These are phyloP conservation scores for Coemansia sp. DNA, from an alignment of 192 early-diverging fungal genomes.

Conservation along the genomic window DNA sequence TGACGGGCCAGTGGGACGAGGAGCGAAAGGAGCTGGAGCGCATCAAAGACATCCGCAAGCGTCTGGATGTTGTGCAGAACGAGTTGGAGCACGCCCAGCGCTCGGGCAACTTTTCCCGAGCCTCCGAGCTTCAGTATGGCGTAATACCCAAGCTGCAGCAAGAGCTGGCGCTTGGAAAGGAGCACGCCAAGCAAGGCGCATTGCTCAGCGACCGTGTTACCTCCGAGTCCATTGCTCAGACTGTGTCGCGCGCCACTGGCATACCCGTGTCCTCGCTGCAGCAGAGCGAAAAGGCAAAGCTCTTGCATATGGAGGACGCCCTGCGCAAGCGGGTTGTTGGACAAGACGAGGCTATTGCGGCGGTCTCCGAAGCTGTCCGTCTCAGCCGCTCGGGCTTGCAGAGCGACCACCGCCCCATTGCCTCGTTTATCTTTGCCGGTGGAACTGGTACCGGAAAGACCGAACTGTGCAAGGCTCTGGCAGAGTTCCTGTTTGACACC, in stretches of 20 bases:
- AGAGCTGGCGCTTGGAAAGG: constrained; percentile 59
- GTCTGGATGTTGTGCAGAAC: constrained; percentile 70
- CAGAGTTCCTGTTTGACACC: constrained; percentile 74
- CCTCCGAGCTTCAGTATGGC: constrained; percentile 77
- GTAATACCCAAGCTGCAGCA: constrained; percentile 71
- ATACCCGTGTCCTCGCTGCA: constrained; percentile 75
- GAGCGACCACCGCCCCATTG: constrained; percentile 68
- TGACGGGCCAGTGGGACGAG: constrained; percentile 64
- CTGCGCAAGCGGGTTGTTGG: constrained; percentile 64
- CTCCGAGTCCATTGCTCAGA: constrained; percentile 70
- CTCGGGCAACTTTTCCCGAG: constrained; percentile 66
- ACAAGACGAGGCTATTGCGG: constrained; percentile 66
- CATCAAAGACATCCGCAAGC: constrained; percentile 66
- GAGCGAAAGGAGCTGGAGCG: constrained; percentile 69
- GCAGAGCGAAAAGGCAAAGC: constrained; percentile 67
- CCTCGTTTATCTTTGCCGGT: constrained; percentile 79
- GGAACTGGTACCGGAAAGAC: constrained; percentile 87
- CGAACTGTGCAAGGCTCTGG: constrained; percentile 71
- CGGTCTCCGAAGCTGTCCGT: constrained; percentile 71
- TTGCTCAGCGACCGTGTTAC: constrained; percentile 80
- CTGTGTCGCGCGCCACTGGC: constrained; percentile 72
- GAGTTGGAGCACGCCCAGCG: constrained; percentile 75
- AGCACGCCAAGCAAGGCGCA: constrained; percentile 46
- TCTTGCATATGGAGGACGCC: constrained; percentile 69
- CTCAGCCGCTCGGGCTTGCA: constrained; percentile 78